Conservation (phyloP, 2,329 filamentous ascomycete genomes). For the Colletotrichum cereale region DNA sequence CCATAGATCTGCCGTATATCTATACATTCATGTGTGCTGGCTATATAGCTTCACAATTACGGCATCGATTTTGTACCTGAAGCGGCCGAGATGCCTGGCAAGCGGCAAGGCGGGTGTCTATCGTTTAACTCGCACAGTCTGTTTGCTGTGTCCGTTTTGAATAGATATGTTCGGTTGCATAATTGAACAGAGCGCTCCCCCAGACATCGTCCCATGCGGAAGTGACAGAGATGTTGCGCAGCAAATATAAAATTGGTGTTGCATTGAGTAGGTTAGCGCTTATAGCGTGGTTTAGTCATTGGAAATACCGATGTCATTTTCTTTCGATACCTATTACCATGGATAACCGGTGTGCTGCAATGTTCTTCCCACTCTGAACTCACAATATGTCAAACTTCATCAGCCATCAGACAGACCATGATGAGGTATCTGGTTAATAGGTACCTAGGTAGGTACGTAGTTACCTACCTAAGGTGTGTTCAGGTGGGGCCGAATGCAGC, state of each 20-base stretch:
- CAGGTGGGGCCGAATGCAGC: background rate
- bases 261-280: background rate
- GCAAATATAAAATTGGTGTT: background rate
- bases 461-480: no score
- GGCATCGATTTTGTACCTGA: background rate
- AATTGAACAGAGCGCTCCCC: slow-evolving; percentile 3
- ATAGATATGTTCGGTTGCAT: slow-evolving; percentile 22
- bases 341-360: background rate
- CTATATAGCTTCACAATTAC: background rate
- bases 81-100: slow-evolving; percentile 30
- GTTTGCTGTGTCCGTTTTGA: slow-evolving; percentile 12
- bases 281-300: background rate
- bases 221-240: background rate
- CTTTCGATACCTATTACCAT: background rate
- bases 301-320: background rate
- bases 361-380: no score
- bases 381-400: no score
- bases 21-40: background rate
- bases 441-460: no score
- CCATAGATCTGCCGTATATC: background rate
- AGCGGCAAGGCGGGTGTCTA: slow-evolving; percentile 21
- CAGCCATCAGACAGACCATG: no score
- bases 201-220: background rate
- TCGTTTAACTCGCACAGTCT: slow-evolving; percentile 23
- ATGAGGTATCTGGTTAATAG: no score